Conservation (phyloP, 768 basidiomycete genomes). For the Clitopilus hobsonii region DNA sequence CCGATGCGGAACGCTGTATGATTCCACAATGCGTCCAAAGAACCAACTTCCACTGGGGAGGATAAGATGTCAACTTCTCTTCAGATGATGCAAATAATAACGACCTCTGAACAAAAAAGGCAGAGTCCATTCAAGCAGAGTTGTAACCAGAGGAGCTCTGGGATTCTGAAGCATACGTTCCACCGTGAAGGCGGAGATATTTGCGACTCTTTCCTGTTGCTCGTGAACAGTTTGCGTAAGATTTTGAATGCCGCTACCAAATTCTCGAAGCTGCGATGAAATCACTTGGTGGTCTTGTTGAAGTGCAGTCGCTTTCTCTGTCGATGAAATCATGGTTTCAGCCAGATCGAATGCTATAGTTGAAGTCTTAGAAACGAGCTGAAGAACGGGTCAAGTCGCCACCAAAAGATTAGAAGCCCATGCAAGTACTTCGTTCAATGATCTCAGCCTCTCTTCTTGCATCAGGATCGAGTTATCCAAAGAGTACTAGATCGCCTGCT, state of each 20-base stretch:
- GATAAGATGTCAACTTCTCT: neutral
- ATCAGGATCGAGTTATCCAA: too few relatives aligned
- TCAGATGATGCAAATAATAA: neutral
- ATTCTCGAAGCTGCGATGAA: constrained; percentile 24
- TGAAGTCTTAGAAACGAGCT: neutral
- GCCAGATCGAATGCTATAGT: constrained; percentile 21
- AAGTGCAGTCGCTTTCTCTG: constrained; percentile 6
- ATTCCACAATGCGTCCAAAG: neutral
- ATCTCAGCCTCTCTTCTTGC: too few relatives aligned
- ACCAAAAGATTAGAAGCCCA: neutral
- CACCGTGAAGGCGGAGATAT: constrained; percentile 29
- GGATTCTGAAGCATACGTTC: constrained; percentile 19
- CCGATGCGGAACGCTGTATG: neutral
- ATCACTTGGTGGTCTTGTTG: constrained; percentile 25
- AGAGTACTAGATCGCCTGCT: too few relatives aligned
- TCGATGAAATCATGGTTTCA: too few relatives aligned
- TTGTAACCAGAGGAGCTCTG: neutral
- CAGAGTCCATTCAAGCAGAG: neutral
- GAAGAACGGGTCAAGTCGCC: neutral
- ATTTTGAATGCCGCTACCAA: constrained; percentile 29
- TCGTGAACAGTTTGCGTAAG: constrained; percentile 32
- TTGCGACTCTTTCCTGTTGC: constrained; percentile 45
- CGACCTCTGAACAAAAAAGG: neutral
- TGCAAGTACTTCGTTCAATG: too few relatives aligned
- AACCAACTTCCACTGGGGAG: neutral